A percentile compares a stretch with the other conserved stretches of the same genome.
These are phyloP conservation scores for Nemania sp. DNA, from an alignment of 2,329 filamentous ascomycete genomes.

Conservation along the genomic window DNA sequence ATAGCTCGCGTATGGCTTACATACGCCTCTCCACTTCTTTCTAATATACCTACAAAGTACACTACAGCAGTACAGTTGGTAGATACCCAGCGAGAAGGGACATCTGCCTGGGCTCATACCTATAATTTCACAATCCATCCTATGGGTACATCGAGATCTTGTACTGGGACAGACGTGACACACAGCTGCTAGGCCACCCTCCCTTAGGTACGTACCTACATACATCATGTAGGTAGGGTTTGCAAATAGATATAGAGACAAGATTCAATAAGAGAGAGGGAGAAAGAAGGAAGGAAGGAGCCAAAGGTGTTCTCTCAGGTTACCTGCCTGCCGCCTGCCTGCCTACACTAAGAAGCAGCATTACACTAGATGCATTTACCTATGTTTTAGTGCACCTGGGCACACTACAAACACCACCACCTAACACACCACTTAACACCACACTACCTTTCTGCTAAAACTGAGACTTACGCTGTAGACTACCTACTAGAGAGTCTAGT, in stretches of 20 bases:
- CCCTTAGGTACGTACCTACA: neutral
- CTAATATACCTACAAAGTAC: too few species aligned
- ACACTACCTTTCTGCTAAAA: conserved; percentile 11
- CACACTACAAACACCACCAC: too few species aligned
- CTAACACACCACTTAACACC: too few species aligned
- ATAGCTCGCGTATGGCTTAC: neutral
- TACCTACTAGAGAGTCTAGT: conserved; percentile 27
- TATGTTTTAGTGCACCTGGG: neutral
- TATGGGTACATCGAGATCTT: conserved; percentile 28
- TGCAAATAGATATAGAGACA: neutral
- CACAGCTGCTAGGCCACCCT: conserved; percentile 9
- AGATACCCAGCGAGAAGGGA: conserved; percentile 8
- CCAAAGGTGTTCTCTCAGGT: neutral
- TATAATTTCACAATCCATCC: conserved; percentile 11
- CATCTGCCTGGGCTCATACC: conserved; percentile 21
- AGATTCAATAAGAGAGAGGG: neutral
- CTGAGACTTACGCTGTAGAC: conserved; percentile 9
- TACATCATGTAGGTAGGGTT: neutral
- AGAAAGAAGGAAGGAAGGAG: neutral
- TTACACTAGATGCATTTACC: neutral
- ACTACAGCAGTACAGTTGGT: neutral
- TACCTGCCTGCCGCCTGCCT: neutral
- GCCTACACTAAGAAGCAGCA: neutral
- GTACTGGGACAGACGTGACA: conserved; percentile 18
- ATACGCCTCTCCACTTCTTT: neutral